Evolutionary conservation across 352 stramenopile genomes (phyloP), one percentile per base, ranked within the genome.

Genomic region (Hyaloperonospora arabidopsidis): DNA sequence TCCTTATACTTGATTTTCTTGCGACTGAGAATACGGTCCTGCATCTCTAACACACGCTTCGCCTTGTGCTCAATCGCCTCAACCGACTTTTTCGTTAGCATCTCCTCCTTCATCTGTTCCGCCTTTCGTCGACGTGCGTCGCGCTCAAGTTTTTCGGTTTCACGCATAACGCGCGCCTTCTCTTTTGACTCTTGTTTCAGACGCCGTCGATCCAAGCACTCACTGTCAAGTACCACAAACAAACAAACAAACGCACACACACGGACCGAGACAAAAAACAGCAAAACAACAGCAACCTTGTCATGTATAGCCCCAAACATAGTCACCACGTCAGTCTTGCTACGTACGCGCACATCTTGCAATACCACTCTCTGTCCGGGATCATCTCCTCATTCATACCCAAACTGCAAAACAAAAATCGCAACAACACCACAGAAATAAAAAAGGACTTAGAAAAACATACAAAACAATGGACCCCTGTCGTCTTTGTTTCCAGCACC

Each of bases 1-100:
- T 92, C 84, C 63, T 92, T 91, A 63, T 92, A 94, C 65, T 90
- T 90, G 70, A 94, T 74, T 59, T 94, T 94, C 66, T 89, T 87
- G 48, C 76, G 71, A 44, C 81, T 92, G 7, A 91, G 60, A 41
- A 94, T 91, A 17, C 84, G 84, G 59, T 92, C 84, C 48, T 92
- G 80, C 81, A 92, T 92, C 54, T 94, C 84, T 6, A 94, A 65
- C 38, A 92, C 74, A 35, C 84, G 79, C 50, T 91, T 92, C 22
- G 84, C 81, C 48, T 91, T 92, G 57, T 74, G 61, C 52, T 92
- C 84, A 44, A 94, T 86, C 0, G 81, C 84, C n/a, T 92, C 76
- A 5, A 74, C 80, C 19, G 77, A 87, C 45, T 84, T 87, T 49
- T 88, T 76, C 0, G 76, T 73, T 13, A 87, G 54, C 19, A 79